Percentiles rank a stretch among this genome's conserved stretches.
phyloP scores from a whole-genome alignment of 495 filamentous ascomycete genomes.

The Penicillium pancosmium region DNA sequence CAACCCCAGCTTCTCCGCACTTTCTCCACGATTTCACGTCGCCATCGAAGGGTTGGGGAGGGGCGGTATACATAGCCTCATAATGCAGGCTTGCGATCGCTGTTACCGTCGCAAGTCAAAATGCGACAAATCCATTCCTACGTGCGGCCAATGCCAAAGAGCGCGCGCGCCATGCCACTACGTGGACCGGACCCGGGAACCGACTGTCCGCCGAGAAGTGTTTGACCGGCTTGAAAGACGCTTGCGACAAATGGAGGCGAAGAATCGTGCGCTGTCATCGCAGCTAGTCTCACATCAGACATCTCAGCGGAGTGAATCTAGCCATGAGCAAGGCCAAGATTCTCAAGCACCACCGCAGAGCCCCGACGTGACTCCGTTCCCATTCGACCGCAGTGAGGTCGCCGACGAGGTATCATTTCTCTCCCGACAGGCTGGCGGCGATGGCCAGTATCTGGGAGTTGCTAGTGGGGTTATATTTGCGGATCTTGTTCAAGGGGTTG shows the following conservation, averaged over 20 bases:
- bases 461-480: conserved; percentile 28
- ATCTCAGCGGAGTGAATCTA: not conserved
- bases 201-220: conserved; percentile 17
- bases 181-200: conserved; percentile 21
- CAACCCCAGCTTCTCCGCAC: conserved; percentile 2
- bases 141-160: conserved; percentile 31
- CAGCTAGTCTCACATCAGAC: not conserved
- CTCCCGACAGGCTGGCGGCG: conserved; percentile 25
- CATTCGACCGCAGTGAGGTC: conserved; percentile 18
- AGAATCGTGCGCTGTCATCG: conserved; percentile 12
- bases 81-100: conserved; percentile 24
- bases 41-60: not conserved
- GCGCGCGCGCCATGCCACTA: conserved; percentile 27
- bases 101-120: conserved; percentile 37
- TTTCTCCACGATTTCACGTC: not conserved
- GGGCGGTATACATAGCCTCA: not conserved
- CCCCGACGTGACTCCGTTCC: not conserved
- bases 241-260: conserved; percentile 19
- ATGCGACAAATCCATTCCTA: conserved; percentile 36
- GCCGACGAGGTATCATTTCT: conserved; percentile 33
- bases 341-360: not conserved
- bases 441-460: conserved; percentile 29
- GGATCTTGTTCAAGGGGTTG: conserved; percentile 19
- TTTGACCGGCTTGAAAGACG: conserved; percentile 23
- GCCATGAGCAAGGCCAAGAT: conserved; percentile 1